Base-by-base conservation (phyloP, 2,329 filamentous ascomycete genomes). In the Arthrinium phaeospermum region DNA sequence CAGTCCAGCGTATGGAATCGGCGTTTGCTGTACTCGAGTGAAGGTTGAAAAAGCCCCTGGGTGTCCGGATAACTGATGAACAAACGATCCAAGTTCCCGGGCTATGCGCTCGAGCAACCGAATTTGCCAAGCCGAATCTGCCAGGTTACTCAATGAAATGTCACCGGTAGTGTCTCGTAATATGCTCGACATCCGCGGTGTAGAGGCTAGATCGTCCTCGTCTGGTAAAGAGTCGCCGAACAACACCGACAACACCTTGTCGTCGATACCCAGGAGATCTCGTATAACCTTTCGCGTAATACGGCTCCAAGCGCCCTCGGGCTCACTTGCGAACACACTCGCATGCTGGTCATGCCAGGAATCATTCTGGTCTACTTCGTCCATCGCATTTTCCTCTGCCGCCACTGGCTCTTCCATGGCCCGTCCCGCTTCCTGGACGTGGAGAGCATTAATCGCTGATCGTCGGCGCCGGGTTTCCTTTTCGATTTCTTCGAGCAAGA, bases 21-120 rank as follows among this genome's bases (percentile, higher is more conserved):
- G 85, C 79, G 87, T 87, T 75, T 91, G 86, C 76, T 92, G 88
- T 69, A 92, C 84, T 72, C 89, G 88, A 30, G 89, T 85, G 79
- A 97, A 98, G 0, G 94, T 94, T 19, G 91, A 93, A 80, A 98
- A 98, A 0, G 96, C 94, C 1, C 94, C 94, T 0, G 96, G 95
- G 75, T 98, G 93, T 73, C 94, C 93, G 14, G 94, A 94, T 68
- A 98, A 86, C 75, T 95, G 93, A 79, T 94, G 90, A 37, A 98
- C 92, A 19, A 98, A 85, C 45, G 94, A 85, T 13, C 95, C 96
- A 6, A 99, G 89, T 83, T 99, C 96, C 70, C 90, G 91, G 3
- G 96, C 94, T 75, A 99, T 92, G 71, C 92, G 91, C 78, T 97
- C 93, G 2, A 99, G 86, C 27, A 98, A 87, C 72, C 91, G 91